Evolutionary conservation across 2,329 filamentous ascomycete genomes (phyloP).

Genomic region (Fusarium anguioides): DNA sequence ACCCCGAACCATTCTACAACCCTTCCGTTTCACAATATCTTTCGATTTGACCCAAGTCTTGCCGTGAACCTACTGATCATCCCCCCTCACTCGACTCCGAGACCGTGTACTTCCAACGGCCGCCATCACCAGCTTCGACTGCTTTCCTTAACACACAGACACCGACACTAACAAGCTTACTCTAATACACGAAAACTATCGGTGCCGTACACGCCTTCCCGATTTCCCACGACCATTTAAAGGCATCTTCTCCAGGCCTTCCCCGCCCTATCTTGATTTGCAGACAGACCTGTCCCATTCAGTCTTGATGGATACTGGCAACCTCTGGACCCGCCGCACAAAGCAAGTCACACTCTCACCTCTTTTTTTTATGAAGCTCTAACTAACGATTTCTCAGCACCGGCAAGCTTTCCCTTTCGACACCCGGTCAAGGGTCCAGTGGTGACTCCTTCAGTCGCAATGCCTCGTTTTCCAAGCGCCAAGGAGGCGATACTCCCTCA

Average conservation of each 20-base stretch:
- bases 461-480: slow-evolving; percentile 75
- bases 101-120: slow-evolving; percentile 29
- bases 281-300: slow-evolving; percentile 42
- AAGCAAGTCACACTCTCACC: slow-evolving; percentile 68
- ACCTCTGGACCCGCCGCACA: slow-evolving; percentile 83
- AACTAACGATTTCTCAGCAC: slow-evolving; percentile 62
- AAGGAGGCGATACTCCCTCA: slow-evolving; percentile 73
- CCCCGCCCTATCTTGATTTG: slow-evolving; percentile 41
- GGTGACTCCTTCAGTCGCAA: slow-evolving; percentile 71
- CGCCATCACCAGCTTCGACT: slow-evolving; percentile 31
- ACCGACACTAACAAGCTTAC: background rate
- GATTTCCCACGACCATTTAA: slow-evolving; percentile 13
- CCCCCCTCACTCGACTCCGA: slow-evolving; percentile 36
- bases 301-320: slow-evolving; percentile 64
- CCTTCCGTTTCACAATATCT: slow-evolving; percentile 7
- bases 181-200: background rate
- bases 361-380: slow-evolving; percentile 4
- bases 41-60: slow-evolving; percentile 3
- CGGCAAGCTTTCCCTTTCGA: slow-evolving; percentile 92
- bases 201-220: slow-evolving; percentile 13
- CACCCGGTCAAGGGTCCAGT: slow-evolving; percentile 67
- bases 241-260: slow-evolving; percentile 41
- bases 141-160: slow-evolving; percentile 1
- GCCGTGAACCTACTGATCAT: slow-evolving; percentile 29
- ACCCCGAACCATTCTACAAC: slow-evolving; percentile 4